Evolutionary conservation across 2,329 filamentous ascomycete species (phyloP), one percentile per base, ranked within the genome.

Genomic region (Penicillium palitans): DNA sequence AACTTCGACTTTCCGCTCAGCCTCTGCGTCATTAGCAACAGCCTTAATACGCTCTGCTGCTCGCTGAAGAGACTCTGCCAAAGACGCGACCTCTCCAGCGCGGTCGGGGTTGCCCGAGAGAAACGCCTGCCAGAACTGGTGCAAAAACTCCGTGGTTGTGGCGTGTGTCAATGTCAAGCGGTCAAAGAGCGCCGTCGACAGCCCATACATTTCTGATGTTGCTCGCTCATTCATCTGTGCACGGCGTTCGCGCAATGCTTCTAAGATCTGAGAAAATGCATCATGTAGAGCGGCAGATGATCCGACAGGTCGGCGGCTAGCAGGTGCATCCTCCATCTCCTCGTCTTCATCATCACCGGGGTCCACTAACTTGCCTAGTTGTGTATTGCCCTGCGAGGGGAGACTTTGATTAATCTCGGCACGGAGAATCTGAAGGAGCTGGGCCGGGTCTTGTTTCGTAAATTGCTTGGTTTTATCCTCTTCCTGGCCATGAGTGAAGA

Each of bases 121-220:
- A 70, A 96, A 99, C 0, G 93, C 87, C 35, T 86, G 84, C 93
- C 93, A 99, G 79, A 99, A 99, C 74, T 98, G 96, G 68, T 93
- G 90, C n/a, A 99, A 80, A 69, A 98, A 99, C 71, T 99, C 95
- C 39, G 90, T 89, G 0, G 91, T 96, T 0, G 95, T 99, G 53
- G 93, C 93, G 72, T 98, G 92, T 0, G 93, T 96, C 55, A 90
- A 81, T 13, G 80, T 81, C n/a, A 90, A 70, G 19, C 83, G 83
- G 64, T 89, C 86, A 63, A 86, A 87, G 2, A 86, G 78, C 3
- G 74, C 67, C 9, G 76, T 63, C 1, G 82, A 79, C 17, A 85
- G 73, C 4, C 81, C 82, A 33, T 75, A 78, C 2, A 78, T 77
- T 33, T 71, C 69, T 8, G 76, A 70, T 2, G 67, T 67, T 3